A percentile compares a stretch with the other conserved stretches of the same genome.
Evolutionary conservation across 164 flowering plant species (phyloP).

Genomic region (Chloranthus sessilifolius): DNA sequence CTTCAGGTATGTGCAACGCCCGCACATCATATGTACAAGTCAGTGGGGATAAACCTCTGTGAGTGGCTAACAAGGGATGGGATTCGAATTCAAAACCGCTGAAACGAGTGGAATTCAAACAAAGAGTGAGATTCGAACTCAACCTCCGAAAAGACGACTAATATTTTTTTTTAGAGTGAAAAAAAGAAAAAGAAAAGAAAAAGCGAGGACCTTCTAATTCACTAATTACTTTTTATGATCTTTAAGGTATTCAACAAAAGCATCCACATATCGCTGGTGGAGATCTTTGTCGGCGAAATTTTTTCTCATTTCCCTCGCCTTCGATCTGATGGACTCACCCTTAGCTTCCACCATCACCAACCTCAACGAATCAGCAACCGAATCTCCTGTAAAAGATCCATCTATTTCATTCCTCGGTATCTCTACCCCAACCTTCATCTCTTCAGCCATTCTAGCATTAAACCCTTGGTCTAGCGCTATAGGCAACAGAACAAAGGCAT

Average conservation of each 20-base stretch:
- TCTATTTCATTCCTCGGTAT: constrained; percentile 33
- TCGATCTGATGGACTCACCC: constrained; percentile 1
- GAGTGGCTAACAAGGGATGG: too few relatives aligned
- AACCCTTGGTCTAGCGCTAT: constrained; percentile 24
- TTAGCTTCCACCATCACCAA: constrained; percentile 22
- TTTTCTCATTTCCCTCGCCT: not conserved
- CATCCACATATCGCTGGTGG: not conserved
- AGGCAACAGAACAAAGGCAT: constrained; percentile 22
- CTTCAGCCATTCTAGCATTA: constrained; percentile 28
- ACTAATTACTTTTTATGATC: not conserved
- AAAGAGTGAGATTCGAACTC: too few relatives aligned
- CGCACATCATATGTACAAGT: too few relatives aligned
- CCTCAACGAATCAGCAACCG: constrained; percentile 25
- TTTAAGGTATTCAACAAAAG: constrained; percentile 1
- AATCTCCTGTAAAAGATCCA: constrained; percentile 26
- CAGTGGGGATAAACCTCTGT: too few relatives aligned
- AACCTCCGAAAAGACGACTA: too few relatives aligned
- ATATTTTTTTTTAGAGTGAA: too few relatives aligned
- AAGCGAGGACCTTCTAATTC: too few relatives aligned
- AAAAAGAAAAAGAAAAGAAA: too few relatives aligned
- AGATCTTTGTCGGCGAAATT: constrained; percentile 3
- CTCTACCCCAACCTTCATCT: constrained; percentile 32
- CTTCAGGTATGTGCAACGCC: too few relatives aligned
- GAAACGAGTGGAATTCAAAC: too few relatives aligned
- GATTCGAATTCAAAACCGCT: too few relatives aligned